Conservation (phyloP, 345 rosid genomes). For the Populus davidiana region DNA sequence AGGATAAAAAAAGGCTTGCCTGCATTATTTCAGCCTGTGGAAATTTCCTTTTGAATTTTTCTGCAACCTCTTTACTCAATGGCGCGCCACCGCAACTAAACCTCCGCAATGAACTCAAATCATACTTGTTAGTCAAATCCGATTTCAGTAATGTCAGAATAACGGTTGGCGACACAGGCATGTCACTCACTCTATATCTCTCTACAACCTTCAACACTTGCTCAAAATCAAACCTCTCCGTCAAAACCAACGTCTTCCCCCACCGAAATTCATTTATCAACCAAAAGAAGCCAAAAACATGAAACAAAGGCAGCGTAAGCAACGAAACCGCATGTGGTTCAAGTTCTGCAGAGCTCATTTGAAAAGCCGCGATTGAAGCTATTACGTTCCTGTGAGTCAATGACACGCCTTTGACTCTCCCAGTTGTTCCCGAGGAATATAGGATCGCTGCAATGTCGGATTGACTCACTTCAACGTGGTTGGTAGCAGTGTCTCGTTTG, state of each 20-base stretch:
- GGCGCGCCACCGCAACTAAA: conserved; percentile 82
- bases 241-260: conserved; percentile 45
- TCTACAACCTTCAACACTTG: conserved; percentile 40
- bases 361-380: conserved; percentile 46
- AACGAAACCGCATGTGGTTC: conserved; percentile 44
- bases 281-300: conserved; percentile 45
- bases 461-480: conserved; percentile 37
- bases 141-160: conserved; percentile 62
- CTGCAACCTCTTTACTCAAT: conserved; percentile 62
- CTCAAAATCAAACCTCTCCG: conserved; percentile 45
- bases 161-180: conserved; percentile 83
- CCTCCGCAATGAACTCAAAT: conserved; percentile 53
- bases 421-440: conserved; percentile 83
- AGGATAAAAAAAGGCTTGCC: conserved; percentile 27
- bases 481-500: not conserved
- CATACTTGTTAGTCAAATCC: conserved; percentile 58
- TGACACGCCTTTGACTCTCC: conserved; percentile 62
- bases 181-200: conserved; percentile 51
- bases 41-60: conserved; percentile 61
- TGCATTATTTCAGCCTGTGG: conserved; percentile 59
- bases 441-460: conserved; percentile 68
- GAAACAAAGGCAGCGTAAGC: conserved; percentile 46
- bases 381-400: conserved; percentile 68
- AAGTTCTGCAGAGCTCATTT: conserved; percentile 8
- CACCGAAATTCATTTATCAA: conserved; percentile 28